Evolutionary conservation across 345 rosid genomes (phyloP), one percentile per base, ranked within the genome.

Genomic region (Eucalyptus regnans): DNA sequence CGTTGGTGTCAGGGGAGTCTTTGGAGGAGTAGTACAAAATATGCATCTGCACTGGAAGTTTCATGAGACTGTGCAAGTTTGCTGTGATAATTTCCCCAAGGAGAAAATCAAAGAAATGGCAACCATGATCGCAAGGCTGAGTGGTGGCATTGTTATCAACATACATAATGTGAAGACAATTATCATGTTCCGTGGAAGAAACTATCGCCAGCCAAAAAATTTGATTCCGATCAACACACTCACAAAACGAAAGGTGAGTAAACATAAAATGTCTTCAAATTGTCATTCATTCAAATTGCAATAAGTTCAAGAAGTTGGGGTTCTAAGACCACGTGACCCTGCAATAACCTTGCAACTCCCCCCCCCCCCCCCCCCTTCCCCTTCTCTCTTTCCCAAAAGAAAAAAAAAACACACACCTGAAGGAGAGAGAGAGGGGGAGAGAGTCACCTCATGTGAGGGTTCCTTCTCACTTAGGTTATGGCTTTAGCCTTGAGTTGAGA

Each of bases 11-110:
- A 96, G 99, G 89, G 99, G 99, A 86, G 99, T 97, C 88, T 97
- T 97, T 92, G 98, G 99, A 88, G 99, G 99, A 88, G 99, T 97
- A 48, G 99, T 97, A 12, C 99, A 97, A 88, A 97, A 97, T 91
- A 96, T 97, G 99, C 99, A 97, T 94, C 93, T 97, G 89, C 99
- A 97, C 81, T 97, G 99, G 99, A 97, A 97, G 93, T 97, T 97
- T 94, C 99, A 97, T 87, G 99, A 97, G 94, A 97, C 99, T 3
- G 98, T 97, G 58, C 99, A 97, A 93, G 99, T 96, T 88, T 96
- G 98, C 80, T 97, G 99, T 87, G 99, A 96, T 92, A 96, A 96
- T 92, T 96, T 96, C 88, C 97, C 99, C 29, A 95, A 95, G 91
- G 99, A 97, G 89, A 96, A 94, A 91, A 97, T 97, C 37, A 97